These are phyloP conservation scores for Dryadomyces quercivorus DNA, from an alignment of 2,329 filamentous ascomycete genomes.

Conservation along the genomic window DNA sequence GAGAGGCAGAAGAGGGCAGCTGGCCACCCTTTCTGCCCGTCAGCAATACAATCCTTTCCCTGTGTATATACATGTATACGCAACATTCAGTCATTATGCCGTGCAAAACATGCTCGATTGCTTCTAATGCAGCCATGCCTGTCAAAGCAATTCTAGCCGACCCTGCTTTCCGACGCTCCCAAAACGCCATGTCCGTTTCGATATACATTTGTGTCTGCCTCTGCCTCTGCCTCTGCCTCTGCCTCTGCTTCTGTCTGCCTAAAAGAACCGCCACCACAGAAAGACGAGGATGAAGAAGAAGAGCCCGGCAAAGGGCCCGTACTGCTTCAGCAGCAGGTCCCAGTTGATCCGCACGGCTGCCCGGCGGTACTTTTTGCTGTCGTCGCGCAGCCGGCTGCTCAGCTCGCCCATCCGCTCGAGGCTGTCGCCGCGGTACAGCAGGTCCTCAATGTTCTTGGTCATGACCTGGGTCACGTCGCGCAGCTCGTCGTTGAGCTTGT, in stretches of 20 bases:
- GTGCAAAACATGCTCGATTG: too few relatives aligned
- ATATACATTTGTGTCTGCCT: not conserved
- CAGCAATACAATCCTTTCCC: too few relatives aligned
- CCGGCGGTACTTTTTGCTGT: conserved; percentile 86
- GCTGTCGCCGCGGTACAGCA: conserved; percentile 88
- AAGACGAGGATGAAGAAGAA: conserved; percentile 76
- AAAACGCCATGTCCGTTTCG: not conserved
- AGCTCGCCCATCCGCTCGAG: conserved; percentile 96
- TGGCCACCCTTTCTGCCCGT: too few relatives aligned
- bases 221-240: too few relatives aligned
- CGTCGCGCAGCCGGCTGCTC: conserved; percentile 73
- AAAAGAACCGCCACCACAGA: conserved; percentile 91
- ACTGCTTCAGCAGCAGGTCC: conserved; percentile 94
- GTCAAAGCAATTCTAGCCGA: not conserved
- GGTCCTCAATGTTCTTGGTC: conserved; percentile 99
- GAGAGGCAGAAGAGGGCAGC: too few relatives aligned
- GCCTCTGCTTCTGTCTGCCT: conserved; percentile 6
- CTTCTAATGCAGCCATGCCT: not conserved
- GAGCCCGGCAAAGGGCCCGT: conserved; percentile 76
- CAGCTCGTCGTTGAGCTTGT: conserved; percentile 92
- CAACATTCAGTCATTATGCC: too few relatives aligned
- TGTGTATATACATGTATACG: too few relatives aligned
- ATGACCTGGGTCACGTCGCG: conserved; percentile 98
- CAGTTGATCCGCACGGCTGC: conserved; percentile 95
- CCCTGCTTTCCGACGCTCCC: not conserved